Conservation (phyloP, 1,139 yeast species). For the Hanseniaspora gamundiae region DNA sequence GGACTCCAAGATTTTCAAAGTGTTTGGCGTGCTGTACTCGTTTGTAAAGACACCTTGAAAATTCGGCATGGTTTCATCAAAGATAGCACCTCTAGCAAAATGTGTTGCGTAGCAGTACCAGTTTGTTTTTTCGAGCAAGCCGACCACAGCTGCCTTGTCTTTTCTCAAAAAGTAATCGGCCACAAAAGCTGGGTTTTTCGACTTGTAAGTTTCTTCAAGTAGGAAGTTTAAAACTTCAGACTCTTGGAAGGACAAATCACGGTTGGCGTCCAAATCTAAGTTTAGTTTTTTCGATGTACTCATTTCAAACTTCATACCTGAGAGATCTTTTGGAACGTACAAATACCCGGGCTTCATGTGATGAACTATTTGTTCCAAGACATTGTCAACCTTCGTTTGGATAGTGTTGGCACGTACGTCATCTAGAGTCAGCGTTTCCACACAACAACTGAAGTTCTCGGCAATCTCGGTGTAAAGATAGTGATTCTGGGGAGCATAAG, state of each 20-base stretch:
- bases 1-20: conserved; percentile 26
- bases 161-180: conserved; percentile 58
- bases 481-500: conserved; percentile 44
- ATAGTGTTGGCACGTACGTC: conserved; percentile 34
- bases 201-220: conserved; percentile 33
- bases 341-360: conserved; percentile 70
- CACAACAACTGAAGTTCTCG: conserved; percentile 41
- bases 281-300: conserved; percentile 20
- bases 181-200: conserved; percentile 45
- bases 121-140: conserved; percentile 34
- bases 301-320: conserved; percentile 61
- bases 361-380: conserved; percentile 41
- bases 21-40: conserved; percentile 29
- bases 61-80: conserved; percentile 43
- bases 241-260: conserved; percentile 25
- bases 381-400: conserved; percentile 56
- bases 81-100: conserved; percentile 42
- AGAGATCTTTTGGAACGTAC: conserved; percentile 61
- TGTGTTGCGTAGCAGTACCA: conserved; percentile 34
- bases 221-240: conserved; percentile 33
- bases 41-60: conserved; percentile 62
- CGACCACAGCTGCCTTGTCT: conserved; percentile 32
- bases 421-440: conserved; percentile 39
- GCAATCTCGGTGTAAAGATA: conserved; percentile 51
- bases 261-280: conserved; percentile 19